Evolutionary conservation across 2,329 filamentous ascomycete species (phyloP).

Genomic region (Colletotrichum sp.): DNA sequence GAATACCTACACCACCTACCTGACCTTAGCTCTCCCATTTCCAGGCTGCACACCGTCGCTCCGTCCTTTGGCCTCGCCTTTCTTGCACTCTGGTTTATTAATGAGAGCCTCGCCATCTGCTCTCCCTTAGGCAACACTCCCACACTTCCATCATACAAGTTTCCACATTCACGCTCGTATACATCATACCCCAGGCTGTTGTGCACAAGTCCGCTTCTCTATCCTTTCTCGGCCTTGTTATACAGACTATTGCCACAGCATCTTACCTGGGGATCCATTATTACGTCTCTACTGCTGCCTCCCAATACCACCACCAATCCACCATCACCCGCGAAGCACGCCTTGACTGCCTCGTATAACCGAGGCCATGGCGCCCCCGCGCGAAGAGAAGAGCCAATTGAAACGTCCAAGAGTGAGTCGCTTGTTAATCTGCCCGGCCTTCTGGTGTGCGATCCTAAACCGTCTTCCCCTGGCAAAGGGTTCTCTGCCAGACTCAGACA

Average conservation of each 20-base stretch:
- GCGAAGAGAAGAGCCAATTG: conserved; percentile 79
- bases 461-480: conserved; percentile 52
- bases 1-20: not conserved
- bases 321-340: not conserved
- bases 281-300: not conserved
- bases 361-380: conserved; percentile 61
- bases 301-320: not conserved
- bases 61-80: conserved; percentile 5
- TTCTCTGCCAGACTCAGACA: conserved; percentile 67
- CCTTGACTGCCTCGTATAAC: not conserved
- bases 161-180: not conserved
- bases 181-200: not conserved
- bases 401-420: conserved; percentile 77
- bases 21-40: conserved; percentile 10
- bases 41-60: conserved; percentile 16
- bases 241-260: conserved; percentile 4
- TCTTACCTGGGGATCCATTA: not conserved
- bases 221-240: not conserved
- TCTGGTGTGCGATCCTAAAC: conserved; percentile 22
- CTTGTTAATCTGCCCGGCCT: conserved; percentile 23
- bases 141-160: conserved; percentile 3
- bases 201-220: conserved; percentile 4
- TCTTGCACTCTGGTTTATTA: conserved; percentile 18
- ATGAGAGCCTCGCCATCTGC: conserved; percentile 7
- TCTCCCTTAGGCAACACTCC: conserved; percentile 18